phyloP scores from a whole-genome alignment of 331 rosid species.

The Telfairia occidentalis region DNA sequence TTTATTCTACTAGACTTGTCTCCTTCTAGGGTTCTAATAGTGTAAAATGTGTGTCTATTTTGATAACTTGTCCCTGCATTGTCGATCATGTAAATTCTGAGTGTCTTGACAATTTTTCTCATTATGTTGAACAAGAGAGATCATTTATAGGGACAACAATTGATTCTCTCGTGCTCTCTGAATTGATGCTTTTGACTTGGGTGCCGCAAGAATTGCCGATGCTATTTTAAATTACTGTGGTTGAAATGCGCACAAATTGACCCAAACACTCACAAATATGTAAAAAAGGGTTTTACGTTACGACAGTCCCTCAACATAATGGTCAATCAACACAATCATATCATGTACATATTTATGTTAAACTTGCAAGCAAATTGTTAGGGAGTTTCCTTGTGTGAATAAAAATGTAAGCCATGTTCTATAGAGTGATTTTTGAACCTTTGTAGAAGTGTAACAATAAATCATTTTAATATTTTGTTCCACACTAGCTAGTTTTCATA shows the following conservation, averaged over 20 bases:
- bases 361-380: too few species aligned
- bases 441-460: too few species aligned
- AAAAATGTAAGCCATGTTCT: too few species aligned
- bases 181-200: background rate
- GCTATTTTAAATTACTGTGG: background rate
- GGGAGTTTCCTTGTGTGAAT: background rate
- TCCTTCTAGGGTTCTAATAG: background rate
- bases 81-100: background rate
- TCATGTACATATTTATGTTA: too few species aligned
- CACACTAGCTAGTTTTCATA: too few species aligned
- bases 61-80: background rate
- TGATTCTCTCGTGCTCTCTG: background rate
- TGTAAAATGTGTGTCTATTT: background rate
- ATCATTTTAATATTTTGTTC: too few species aligned
- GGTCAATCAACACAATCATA: too few species aligned
- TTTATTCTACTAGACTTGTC: background rate
- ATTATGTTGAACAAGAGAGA: background rate
- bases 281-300: too few species aligned
- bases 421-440: too few species aligned
- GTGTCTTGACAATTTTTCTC: background rate
- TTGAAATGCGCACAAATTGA: too few species aligned
- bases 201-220: background rate
- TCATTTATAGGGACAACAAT: background rate
- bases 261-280: too few species aligned
- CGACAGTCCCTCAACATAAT: too few species aligned